These are phyloP conservation scores for Lasiodiplodia theobromae DNA, from an alignment of 2,329 filamentous ascomycete genomes.

Conservation along the genomic window DNA sequence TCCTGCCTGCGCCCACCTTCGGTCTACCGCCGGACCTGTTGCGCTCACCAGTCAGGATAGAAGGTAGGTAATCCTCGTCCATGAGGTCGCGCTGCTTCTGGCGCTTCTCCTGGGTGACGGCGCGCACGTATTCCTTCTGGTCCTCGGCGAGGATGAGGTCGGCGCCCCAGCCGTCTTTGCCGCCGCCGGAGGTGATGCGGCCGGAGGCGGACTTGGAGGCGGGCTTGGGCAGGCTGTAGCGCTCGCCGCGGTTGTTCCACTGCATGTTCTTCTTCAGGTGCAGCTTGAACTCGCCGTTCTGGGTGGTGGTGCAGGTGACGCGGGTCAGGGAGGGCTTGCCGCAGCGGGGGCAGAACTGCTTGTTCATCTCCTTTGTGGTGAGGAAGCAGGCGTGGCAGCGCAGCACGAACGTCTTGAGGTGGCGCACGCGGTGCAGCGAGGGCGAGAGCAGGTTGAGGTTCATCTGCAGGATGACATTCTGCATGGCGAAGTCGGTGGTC, in stretches of 20 bases:
- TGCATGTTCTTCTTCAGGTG: conserved; percentile 95
- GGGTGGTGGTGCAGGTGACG: conserved; percentile 83
- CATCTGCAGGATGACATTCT: conserved; percentile 94
- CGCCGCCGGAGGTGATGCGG: conserved; percentile 70
- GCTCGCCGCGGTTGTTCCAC: conserved; percentile 92
- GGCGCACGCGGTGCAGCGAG: conserved; percentile 78
- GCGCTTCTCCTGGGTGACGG: conserved; percentile 69
- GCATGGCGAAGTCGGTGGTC: conserved; percentile 96
- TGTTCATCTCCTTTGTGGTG: conserved; percentile 80
- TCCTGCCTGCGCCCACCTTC: conserved; percentile 83
- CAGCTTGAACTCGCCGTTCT: conserved; percentile 79
- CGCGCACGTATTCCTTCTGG: conserved; percentile 86
- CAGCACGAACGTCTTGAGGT: conserved; percentile 86
- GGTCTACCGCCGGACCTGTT: conserved; percentile 70
- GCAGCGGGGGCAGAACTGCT: conserved; percentile 92
- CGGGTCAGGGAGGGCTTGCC: conserved; percentile 86
- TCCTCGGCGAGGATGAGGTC: conserved; percentile 89
- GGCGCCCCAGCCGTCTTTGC: conserved; percentile 85
- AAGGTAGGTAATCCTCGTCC: conserved; percentile 92
- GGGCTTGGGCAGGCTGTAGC: conserved; percentile 92
- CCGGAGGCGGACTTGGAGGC: conserved; percentile 81
- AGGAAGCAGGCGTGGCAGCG: conserved; percentile 84
- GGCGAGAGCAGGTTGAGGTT: conserved; percentile 89
- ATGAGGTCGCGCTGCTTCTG: conserved; percentile 81
- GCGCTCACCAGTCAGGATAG: conserved; percentile 82